Percentiles rank a stretch among this genome's conserved stretches.
Evolutionary conservation across 2,329 filamentous ascomycete species (phyloP).

Genomic region (Fusarium redolens): DNA sequence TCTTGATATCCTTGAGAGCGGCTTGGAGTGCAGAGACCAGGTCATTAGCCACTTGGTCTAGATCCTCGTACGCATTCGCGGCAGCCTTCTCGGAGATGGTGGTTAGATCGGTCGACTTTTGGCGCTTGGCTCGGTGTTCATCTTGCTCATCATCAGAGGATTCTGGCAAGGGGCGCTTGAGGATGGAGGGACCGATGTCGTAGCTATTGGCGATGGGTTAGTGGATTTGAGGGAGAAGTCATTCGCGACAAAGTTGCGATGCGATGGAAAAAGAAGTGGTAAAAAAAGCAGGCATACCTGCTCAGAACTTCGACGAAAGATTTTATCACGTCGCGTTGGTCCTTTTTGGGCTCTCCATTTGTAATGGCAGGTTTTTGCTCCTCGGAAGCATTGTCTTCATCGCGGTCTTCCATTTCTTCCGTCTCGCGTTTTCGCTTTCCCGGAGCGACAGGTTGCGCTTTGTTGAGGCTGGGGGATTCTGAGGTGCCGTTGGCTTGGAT

Average conservation of each 20-base stretch:
- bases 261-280: slow-evolving; percentile 14
- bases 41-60: slow-evolving; percentile 74
- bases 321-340: slow-evolving; percentile 53
- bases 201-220: slow-evolving; percentile 57
- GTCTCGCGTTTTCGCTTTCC: slow-evolving; percentile 71
- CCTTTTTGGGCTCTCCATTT: slow-evolving; percentile 42
- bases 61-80: slow-evolving; percentile 64
- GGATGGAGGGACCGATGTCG: slow-evolving; percentile 65
- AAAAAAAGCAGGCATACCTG: slow-evolving; percentile 48
- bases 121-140: slow-evolving; percentile 70
- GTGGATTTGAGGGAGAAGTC: slow-evolving; percentile 30
- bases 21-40: slow-evolving; percentile 61
- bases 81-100: slow-evolving; percentile 67
- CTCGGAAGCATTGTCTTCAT: slow-evolving; percentile 46
- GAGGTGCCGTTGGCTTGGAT: slow-evolving; percentile 56
- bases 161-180: slow-evolving; percentile 64
- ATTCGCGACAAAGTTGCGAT: slow-evolving; percentile 26
- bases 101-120: slow-evolving; percentile 63
- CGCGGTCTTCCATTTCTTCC: slow-evolving; percentile 51
- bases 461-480: slow-evolving; percentile 49
- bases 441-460: slow-evolving; percentile 50
- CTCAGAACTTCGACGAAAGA: slow-evolving; percentile 53
- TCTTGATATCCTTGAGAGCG: slow-evolving; percentile 60
- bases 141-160: slow-evolving; percentile 53
- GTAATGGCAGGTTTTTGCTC: slow-evolving; percentile 41